Conservation (phyloP, 139 green algal species). For the Eudorina sp. region DNA sequence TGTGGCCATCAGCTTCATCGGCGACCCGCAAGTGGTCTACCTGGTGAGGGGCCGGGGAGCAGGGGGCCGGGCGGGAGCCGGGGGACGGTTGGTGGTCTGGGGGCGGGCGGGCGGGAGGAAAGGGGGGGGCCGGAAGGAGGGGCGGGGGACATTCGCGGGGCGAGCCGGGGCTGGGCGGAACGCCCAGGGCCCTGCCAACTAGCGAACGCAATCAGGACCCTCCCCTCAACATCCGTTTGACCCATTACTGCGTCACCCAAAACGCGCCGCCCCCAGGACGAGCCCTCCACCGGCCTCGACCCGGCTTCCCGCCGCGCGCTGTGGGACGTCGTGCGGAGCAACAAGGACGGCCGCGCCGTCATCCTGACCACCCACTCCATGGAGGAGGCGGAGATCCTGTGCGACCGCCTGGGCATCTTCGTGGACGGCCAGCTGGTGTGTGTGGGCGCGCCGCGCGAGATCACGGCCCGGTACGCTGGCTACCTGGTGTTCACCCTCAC, state of each 20-base stretch:
- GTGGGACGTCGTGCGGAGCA: conserved; percentile 83
- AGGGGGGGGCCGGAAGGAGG: too few relatives aligned
- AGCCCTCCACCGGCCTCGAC: conserved; percentile 92
- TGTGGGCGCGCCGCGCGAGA: conserved; percentile 90
- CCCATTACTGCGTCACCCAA: too few relatives aligned
- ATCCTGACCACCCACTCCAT: conserved; percentile 94
- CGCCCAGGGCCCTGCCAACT: too few relatives aligned
- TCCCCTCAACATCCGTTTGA: too few relatives aligned
- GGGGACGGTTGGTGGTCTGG: neutral
- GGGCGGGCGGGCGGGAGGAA: too few relatives aligned
- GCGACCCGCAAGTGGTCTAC: conserved; percentile 79
- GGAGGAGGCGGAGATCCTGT: conserved; percentile 91
- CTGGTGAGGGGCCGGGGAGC: conserved; percentile 63
- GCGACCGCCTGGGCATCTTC: conserved; percentile 82
- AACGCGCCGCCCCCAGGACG: conserved; percentile 90
- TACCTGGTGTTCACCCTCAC: conserved; percentile 87
- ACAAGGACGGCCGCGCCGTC: conserved; percentile 82
- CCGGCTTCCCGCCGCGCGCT: conserved; percentile 84
- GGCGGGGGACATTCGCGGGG: too few relatives aligned
- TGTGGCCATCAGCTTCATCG: conserved; percentile 89
- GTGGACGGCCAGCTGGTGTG: conserved; percentile 89
- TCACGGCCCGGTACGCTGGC: conserved; percentile 76
- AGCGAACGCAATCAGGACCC: too few relatives aligned
- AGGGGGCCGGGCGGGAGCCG: neutral
- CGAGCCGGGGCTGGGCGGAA: too few relatives aligned